phyloP scores from a whole-genome alignment of 176 grass and related monocot genomes.

The Ampelocalamus luodianensis region DNA sequence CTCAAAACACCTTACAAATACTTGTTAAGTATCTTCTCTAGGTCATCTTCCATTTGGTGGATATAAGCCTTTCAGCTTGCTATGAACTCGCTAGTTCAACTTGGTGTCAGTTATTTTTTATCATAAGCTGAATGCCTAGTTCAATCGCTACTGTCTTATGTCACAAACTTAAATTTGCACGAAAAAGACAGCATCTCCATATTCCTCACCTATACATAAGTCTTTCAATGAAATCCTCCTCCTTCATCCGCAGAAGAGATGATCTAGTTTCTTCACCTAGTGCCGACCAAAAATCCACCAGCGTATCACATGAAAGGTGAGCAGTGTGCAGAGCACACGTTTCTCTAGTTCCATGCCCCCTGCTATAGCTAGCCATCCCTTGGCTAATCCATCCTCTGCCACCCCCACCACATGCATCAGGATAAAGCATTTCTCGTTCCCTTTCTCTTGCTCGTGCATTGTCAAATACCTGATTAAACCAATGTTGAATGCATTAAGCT shows the following conservation, averaged over 20 bases:
- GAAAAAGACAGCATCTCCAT: not conserved
- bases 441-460: constrained; percentile 89
- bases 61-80: constrained; percentile 29
- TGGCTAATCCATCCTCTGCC: constrained; percentile 98
- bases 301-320: constrained; percentile 82
- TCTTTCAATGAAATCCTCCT: constrained; percentile 97
- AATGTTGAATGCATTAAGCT: constrained; percentile 15
- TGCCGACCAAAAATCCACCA: constrained; percentile 96
- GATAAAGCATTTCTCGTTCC: constrained; percentile 94
- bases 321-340: constrained; percentile 95
- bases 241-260: constrained; percentile 91
- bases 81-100: constrained; percentile 26
- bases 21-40: constrained; percentile 23
- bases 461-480: constrained; percentile 89
- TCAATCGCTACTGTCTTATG: not conserved
- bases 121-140: constrained; percentile 24
- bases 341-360: constrained; percentile 80
- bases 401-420: constrained; percentile 94
- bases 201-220: constrained; percentile 86
- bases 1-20: constrained; percentile 19
- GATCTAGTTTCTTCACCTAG: constrained; percentile 85
- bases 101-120: not conserved
- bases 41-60: constrained; percentile 32
- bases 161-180: constrained; percentile 28
- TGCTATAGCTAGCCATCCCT: constrained; percentile 72